Evolutionary conservation across 164 flowering plant species (phyloP).

Genomic region (Amborella trichopoda): DNA sequence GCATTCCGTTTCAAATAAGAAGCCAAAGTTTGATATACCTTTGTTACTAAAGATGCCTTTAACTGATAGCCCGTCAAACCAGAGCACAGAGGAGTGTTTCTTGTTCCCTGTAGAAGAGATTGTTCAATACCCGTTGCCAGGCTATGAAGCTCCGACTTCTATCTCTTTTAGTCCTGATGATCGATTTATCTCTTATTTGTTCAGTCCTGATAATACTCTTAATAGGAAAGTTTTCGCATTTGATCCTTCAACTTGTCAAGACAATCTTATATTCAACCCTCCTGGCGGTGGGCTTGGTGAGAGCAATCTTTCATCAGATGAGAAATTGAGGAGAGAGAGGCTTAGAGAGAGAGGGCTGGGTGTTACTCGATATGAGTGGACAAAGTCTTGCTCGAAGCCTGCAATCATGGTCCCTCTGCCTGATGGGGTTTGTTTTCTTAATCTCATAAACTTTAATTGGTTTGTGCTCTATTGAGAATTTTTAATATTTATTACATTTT

Average conservation of each 20-base stretch:
- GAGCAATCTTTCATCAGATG: slow-evolving; percentile 70
- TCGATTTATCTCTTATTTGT: slow-evolving; percentile 45
- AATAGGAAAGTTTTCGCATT: slow-evolving; percentile 57
- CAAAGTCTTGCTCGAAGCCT: slow-evolving; percentile 38
- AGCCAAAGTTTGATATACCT: slow-evolving; percentile 29
- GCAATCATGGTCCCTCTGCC: slow-evolving; percentile 91
- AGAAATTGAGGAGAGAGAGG: slow-evolving; percentile 87
- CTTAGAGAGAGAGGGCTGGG: slow-evolving; percentile 84
- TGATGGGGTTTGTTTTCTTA: slow-evolving; percentile 54
- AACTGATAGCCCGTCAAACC: slow-evolving; percentile 25
- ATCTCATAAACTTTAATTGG: slow-evolving; percentile 1
- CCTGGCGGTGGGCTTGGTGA: slow-evolving; percentile 91
- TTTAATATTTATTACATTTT: too few species aligned
- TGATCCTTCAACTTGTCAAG: slow-evolving; percentile 39
- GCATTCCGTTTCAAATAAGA: slow-evolving; percentile 4
- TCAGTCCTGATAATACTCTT: slow-evolving; percentile 63
- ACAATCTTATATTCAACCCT: slow-evolving; percentile 64
- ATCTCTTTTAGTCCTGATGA: slow-evolving; percentile 76
- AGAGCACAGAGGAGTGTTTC: slow-evolving; percentile 25
- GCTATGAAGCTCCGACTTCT: slow-evolving; percentile 55
- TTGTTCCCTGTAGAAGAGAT: slow-evolving; percentile 69
- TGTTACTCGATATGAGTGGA: slow-evolving; percentile 94
- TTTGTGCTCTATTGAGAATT: too few species aligned
- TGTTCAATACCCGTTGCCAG: slow-evolving; percentile 73
- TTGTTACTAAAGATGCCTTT: slow-evolving; percentile 34